Percentiles rank a stretch among this genome's conserved stretches.
These are phyloP conservation scores for Aquilaria sinensis DNA, from an alignment of 345 rosid genomes.

Conservation along the genomic window DNA sequence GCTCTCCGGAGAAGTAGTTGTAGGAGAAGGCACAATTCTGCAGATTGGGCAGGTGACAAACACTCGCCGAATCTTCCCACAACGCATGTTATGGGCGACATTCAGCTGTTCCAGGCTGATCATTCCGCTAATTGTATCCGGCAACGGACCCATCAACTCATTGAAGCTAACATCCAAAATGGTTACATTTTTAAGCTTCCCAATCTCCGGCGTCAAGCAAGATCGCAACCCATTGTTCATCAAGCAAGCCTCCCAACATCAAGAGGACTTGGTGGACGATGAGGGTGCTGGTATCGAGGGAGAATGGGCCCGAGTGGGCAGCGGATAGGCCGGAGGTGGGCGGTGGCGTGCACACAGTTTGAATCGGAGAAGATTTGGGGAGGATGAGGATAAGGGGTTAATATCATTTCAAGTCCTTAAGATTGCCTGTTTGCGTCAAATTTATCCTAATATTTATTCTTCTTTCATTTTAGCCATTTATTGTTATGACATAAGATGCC, in stretches of 20 bases:
- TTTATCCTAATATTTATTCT: no score
- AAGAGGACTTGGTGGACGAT: no score
- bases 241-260: constrained; percentile 3
- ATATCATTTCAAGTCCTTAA: no score
- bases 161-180: constrained; percentile 72
- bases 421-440: no score
- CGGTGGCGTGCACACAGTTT: no score
- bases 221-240: constrained; percentile 69
- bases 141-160: constrained; percentile 62
- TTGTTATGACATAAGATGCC: no score
- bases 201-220: constrained; percentile 67
- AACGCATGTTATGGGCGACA: constrained; percentile 66
- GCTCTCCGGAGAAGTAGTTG: constrained; percentile 77
- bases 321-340: no score
- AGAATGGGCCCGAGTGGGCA: no score
- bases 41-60: constrained; percentile 59
- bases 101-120: constrained; percentile 64
- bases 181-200: constrained; percentile 49
- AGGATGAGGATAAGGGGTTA: no score
- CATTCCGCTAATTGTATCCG: constrained; percentile 51
- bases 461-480: no score
- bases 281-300: no score
- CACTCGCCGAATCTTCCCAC: constrained; percentile 55
- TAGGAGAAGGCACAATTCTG: constrained; percentile 67
- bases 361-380: no score